Evolutionary conservation across 2,329 filamentous ascomycete genomes (phyloP).

Genomic region (Penicillium sp.): DNA sequence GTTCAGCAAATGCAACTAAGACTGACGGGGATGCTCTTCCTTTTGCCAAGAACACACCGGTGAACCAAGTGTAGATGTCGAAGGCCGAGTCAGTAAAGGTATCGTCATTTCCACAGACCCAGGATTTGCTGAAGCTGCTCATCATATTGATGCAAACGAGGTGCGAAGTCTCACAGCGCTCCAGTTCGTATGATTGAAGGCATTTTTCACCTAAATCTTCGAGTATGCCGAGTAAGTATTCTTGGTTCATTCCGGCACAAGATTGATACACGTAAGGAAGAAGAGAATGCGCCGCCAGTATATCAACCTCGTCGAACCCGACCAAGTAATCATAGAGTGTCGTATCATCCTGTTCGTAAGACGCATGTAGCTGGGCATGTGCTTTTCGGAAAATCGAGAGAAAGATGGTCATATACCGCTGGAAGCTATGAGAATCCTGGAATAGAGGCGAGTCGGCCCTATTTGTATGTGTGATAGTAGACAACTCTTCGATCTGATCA

Average conservation of each 20-base stretch:
- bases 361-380: conserved; percentile 13
- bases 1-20: conserved; percentile 67
- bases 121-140: conserved; percentile 65
- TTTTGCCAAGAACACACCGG: conserved; percentile 68
- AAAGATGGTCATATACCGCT: conserved; percentile 42
- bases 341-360: conserved; percentile 5
- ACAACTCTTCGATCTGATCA: conserved; percentile 28
- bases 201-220: conserved; percentile 54
- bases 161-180: conserved; percentile 75
- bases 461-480: conserved; percentile 35
- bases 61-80: conserved; percentile 80
- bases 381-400: conserved; percentile 36
- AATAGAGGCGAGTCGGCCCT: conserved; percentile 39
- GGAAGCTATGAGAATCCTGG: conserved; percentile 40
- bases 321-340: conserved; percentile 43
- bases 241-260: conserved; percentile 35
- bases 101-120: conserved; percentile 62
- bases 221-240: conserved; percentile 51
- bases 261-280: conserved; percentile 37
- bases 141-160: conserved; percentile 71
- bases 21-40: conserved; percentile 72
- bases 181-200: conserved; percentile 63
- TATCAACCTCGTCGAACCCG: conserved; percentile 42
- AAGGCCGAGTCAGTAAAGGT: conserved; percentile 69
- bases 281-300: conserved; percentile 41